Evolutionary conservation across 2,329 filamentous ascomycete species (phyloP).

Genomic region (Pezicula carpinea): DNA sequence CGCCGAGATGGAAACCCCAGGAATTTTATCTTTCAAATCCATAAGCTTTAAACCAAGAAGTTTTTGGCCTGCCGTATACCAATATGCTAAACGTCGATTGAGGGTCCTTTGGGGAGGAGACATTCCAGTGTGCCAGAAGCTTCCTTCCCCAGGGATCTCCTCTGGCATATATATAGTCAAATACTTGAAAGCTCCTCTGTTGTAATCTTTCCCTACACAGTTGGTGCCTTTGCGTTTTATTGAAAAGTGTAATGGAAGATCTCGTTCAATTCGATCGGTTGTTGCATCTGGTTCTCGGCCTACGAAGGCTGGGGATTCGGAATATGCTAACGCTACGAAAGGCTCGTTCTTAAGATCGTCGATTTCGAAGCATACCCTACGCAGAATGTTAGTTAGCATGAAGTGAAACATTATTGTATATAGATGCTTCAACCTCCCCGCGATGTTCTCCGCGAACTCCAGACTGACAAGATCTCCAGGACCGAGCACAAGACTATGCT

Average conservation of each 20-base stretch:
- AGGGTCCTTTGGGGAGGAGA: slow-evolving; percentile 2
- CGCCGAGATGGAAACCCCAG: slow-evolving; percentile 28
- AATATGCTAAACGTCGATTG: neutral
- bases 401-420: neutral
- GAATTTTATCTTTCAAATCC: slow-evolving; percentile 14
- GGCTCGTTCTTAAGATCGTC: slow-evolving; percentile 25
- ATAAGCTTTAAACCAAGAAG: slow-evolving; percentile 8
- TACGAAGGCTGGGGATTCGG: slow-evolving; percentile 33
- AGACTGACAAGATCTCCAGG: slow-evolving; percentile 33
- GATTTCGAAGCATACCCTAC: slow-evolving; percentile 32
- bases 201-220: slow-evolving; percentile 31
- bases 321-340: slow-evolving; percentile 31
- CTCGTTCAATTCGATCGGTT: slow-evolving; percentile 26
- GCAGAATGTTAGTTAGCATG: slow-evolving; percentile 2
- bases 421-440: slow-evolving; percentile 29
- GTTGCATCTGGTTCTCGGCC: slow-evolving; percentile 31
- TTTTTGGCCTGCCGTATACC: slow-evolving; percentile 15
- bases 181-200: slow-evolving; percentile 36
- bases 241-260: slow-evolving; percentile 28
- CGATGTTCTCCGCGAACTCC: slow-evolving; percentile 37
- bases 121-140: slow-evolving; percentile 17
- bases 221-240: slow-evolving; percentile 27
- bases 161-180: slow-evolving; percentile 31
- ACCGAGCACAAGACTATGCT: slow-evolving; percentile 10
- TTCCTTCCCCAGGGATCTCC: slow-evolving; percentile 16